These are phyloP conservation scores for Batrachochytrium dendrobatidis DNA, from an alignment of 371 early-diverging fungal genomes.

Conservation along the genomic window DNA sequence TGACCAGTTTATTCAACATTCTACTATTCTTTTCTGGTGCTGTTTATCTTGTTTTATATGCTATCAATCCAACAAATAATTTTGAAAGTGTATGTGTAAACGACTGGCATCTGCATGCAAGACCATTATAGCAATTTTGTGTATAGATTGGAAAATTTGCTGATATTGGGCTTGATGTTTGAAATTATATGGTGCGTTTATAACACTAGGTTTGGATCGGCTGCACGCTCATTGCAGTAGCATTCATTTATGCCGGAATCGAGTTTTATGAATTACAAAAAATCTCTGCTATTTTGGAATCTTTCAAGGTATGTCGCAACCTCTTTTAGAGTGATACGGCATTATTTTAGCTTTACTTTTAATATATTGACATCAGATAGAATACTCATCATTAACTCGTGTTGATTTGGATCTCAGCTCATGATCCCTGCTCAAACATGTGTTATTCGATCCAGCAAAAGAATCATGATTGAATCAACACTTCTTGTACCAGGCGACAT, in stretches of 20 bases:
- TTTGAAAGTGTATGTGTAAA: constrained; percentile 35
- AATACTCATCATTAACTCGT: not conserved
- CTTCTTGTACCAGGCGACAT: constrained; percentile 42
- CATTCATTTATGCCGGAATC: constrained; percentile 36
- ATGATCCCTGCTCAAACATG: constrained; percentile 23
- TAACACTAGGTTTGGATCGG: constrained; percentile 48
- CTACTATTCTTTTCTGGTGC: constrained; percentile 32
- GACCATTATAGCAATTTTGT: not conserved
- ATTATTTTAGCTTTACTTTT: not conserved
- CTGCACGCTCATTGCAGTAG: constrained; percentile 31
- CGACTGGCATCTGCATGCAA: no score
- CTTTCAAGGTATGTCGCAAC: constrained; percentile 25
- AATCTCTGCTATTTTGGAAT: constrained; percentile 30
- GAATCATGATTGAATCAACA: constrained; percentile 8
- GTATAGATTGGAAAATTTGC: no score
- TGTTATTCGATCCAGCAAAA: constrained; percentile 16
- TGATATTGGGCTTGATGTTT: not conserved
- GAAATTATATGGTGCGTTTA: not conserved
- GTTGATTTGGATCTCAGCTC: constrained; percentile 1
- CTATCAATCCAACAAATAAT: constrained; percentile 28
- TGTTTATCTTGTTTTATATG: constrained; percentile 28
- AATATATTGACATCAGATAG: not conserved
- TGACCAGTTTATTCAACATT: constrained; percentile 41
- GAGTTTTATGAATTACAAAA: constrained; percentile 43
- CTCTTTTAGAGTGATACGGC: not conserved